Percentiles rank a stretch among this genome's conserved stretches.
phyloP scores from a whole-genome alignment of 306 rosid species.

The Prunus mume region DNA sequence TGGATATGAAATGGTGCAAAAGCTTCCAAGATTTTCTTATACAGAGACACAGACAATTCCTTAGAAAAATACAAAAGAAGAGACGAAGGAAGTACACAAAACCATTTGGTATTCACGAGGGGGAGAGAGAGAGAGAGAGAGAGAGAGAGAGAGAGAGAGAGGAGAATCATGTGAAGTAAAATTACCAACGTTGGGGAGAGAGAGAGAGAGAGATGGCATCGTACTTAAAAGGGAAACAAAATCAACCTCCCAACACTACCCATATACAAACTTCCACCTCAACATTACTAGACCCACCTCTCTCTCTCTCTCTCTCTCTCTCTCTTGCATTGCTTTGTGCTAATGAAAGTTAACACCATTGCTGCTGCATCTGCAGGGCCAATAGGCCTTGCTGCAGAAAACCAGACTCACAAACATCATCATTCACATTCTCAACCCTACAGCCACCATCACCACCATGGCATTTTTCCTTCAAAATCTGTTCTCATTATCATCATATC shows the following conservation, averaged over 20 bases:
- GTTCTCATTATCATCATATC: slow-evolving; percentile 44
- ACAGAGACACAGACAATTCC: slow-evolving; percentile 44
- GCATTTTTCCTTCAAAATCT: slow-evolving; percentile 49
- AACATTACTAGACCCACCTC: slow-evolving; percentile 8
- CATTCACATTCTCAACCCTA: slow-evolving; percentile 30
- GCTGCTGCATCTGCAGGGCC: slow-evolving; percentile 38
- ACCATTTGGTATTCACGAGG: slow-evolving; percentile 45
- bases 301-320: slow-evolving; percentile 26
- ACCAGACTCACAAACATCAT: slow-evolving; percentile 32
- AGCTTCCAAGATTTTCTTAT: slow-evolving; percentile 37
- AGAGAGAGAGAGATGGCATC: slow-evolving; percentile 14
- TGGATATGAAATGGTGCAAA: slow-evolving; percentile 15
- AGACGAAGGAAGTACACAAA: slow-evolving; percentile 36
- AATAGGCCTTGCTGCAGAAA: slow-evolving; percentile 14
- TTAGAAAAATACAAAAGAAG: slow-evolving; percentile 37
- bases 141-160: slow-evolving; percentile 7
- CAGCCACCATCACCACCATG: slow-evolving; percentile 27
- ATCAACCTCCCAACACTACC: slow-evolving; percentile 10
- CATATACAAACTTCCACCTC: slow-evolving; percentile 28
- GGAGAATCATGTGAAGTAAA: slow-evolving; percentile 23
- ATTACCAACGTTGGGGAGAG: slow-evolving; percentile 23
- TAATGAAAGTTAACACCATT: slow-evolving; percentile 62
- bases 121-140: slow-evolving; percentile 25
- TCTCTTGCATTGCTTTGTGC: slow-evolving; percentile 28
- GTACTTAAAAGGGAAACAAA: slow-evolving; percentile 30